Base-by-base conservation (phyloP, 305 asterid genomes). In the Plantago rigida region DNA sequence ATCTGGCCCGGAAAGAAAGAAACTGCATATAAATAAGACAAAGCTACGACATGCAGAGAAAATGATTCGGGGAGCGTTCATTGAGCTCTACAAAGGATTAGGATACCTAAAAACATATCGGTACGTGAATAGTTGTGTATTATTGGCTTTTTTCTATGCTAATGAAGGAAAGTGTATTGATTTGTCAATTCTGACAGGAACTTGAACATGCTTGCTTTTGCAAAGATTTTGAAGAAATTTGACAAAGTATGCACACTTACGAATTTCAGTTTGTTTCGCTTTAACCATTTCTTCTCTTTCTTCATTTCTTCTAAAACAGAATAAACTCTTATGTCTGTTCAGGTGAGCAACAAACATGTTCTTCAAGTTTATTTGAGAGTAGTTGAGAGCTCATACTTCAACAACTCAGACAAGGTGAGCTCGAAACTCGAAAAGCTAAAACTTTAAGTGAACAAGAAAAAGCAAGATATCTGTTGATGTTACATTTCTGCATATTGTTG, bases 161-260 rank as follows among this genome's bases (percentile, higher is more conserved):
- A 8, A 36, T 36, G 44, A 36, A 36, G 44, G 44, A 8, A 8
- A 6, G 44, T 36, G 15, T 54, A 6, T 31, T 19, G 17, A 47
- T 66, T 15, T 39, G 62, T 71, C 13, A 29, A 39, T 15, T 58
- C 28, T 67, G 52, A 29, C 77, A 91, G 97, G 91, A 86, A 73
- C 68, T 75, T 87, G 78, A 91, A 91, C 87, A 75, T 91, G 92
- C 87, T 82, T 62, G 97, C 97, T 64, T 91, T 91, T 76, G 87
- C 66, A 58, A 91, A 91, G 80, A 91, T 85, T 71, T 77, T 91
- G 87, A 87, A 91, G 92, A 91, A 87, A 73, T 82, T 91, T 47
- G 97, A 90, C 83, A 90, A 85, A 81, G 97, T 90, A 77, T 36
- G 39, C 39, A 3, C 7, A 31, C 39, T 3, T 31, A 31, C 39